Conservation (phyloP, 2,329 filamentous ascomycete genomes). For the Alternaria ethzedia region DNA sequence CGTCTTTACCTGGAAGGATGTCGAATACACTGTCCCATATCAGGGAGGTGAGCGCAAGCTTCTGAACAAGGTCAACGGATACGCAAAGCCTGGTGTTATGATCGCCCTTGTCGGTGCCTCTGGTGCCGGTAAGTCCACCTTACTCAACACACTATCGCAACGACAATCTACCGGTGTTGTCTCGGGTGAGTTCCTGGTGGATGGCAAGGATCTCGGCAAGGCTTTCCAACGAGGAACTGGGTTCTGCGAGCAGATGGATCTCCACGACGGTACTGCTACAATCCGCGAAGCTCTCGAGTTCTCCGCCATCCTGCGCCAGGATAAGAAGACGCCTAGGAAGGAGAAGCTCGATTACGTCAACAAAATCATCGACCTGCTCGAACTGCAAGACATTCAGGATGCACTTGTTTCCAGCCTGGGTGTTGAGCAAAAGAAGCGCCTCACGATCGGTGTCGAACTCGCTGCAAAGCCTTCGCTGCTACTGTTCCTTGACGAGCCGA, state of each 20-base stretch:
- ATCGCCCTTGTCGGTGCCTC: slow-evolving; percentile 82
- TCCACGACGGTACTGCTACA: slow-evolving; percentile 71
- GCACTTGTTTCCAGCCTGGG: slow-evolving; percentile 69
- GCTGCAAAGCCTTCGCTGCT: slow-evolving; percentile 66
- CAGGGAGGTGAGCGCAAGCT: slow-evolving; percentile 67
- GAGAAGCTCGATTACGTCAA: slow-evolving; percentile 73
- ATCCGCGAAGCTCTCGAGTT: slow-evolving; percentile 74
- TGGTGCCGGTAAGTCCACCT: slow-evolving; percentile 81
- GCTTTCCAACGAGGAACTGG: slow-evolving; percentile 72
- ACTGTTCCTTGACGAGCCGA: slow-evolving; percentile 76
- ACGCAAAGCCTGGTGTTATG: slow-evolving; percentile 80
- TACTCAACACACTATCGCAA: slow-evolving; percentile 79
- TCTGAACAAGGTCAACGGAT: slow-evolving; percentile 74
- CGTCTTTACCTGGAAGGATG: slow-evolving; percentile 48
- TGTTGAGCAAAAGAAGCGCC: slow-evolving; percentile 73
- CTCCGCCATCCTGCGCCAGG: slow-evolving; percentile 69
- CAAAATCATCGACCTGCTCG: slow-evolving; percentile 69
- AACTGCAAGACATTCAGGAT: slow-evolving; percentile 70
- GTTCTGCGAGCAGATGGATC: slow-evolving; percentile 75
- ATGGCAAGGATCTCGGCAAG: slow-evolving; percentile 65
- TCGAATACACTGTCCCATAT: slow-evolving; percentile 75
- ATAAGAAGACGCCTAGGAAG: slow-evolving; percentile 58
- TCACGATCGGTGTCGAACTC: slow-evolving; percentile 76
- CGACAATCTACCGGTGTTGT: slow-evolving; percentile 71
- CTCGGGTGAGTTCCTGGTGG: slow-evolving; percentile 74